A percentile compares a stretch with the other conserved stretches of the same genome.
These are phyloP conservation scores for Globisporangium iwayamae DNA, from an alignment of 352 stramenopile species.

Conservation along the genomic window DNA sequence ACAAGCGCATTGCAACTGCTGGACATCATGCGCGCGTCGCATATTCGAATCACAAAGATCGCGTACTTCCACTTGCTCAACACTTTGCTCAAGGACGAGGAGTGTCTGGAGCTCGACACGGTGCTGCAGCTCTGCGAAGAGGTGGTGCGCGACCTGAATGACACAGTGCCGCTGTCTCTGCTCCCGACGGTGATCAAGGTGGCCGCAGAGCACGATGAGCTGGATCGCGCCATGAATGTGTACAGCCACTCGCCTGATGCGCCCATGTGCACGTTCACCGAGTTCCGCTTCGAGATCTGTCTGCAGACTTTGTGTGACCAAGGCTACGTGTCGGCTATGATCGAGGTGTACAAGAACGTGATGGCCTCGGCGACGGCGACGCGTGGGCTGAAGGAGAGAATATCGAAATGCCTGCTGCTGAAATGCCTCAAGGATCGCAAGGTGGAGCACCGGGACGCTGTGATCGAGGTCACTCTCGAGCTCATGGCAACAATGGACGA, in stretches of 20 bases:
- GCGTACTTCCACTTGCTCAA: conserved; percentile 62
- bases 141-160: conserved; percentile 33
- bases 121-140: conserved; percentile 55
- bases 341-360: conserved; percentile 51
- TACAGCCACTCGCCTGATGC: conserved; percentile 41
- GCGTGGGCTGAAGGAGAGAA: conserved; percentile 37
- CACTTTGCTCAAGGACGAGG: conserved; percentile 52
- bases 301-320: conserved; percentile 52
- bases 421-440: conserved; percentile 42
- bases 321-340: conserved; percentile 41
- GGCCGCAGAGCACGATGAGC: conserved; percentile 46
- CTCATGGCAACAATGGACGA: conserved; percentile 59
- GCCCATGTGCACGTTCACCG: conserved; percentile 38
- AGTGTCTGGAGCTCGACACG: conserved; percentile 37
- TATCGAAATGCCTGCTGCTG: conserved; percentile 65
- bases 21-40: conserved; percentile 25
- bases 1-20: conserved; percentile 29
- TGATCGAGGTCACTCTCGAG: conserved; percentile 16
- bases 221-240: conserved; percentile 59
- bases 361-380: conserved; percentile 37
- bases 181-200: conserved; percentile 55
- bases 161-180: conserved; percentile 48
- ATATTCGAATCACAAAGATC: conserved; percentile 39
- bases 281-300: conserved; percentile 69
- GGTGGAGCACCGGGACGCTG: conserved; percentile 21